Base-by-base conservation (phyloP, 305 asterid genomes). In the Petunia hybrid region DNA sequence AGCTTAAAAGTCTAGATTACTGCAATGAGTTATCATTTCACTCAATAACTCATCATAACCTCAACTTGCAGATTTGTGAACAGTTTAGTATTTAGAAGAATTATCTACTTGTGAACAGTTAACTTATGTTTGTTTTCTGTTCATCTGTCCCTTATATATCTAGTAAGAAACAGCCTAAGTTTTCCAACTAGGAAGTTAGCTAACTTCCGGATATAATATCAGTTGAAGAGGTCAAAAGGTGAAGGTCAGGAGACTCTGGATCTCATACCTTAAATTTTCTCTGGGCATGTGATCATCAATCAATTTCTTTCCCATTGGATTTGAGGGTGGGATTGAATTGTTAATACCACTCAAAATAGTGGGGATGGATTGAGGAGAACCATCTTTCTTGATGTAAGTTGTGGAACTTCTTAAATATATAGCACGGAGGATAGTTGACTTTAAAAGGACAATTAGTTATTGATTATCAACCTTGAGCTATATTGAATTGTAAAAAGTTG, bases 211-310 rank as follows among this genome's bases (percentile, higher is more conserved):
- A 42, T 68, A 14, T 68, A 16, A 42, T 42, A 14, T 68, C 43
- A 42, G 76, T 42, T 68, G 56, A 68, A 42, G 51, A 68, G 56
- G 35, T 57, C 35, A 56, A 14, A 48, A 53, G 31, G 60, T 53
- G 13, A 12, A 53, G 56, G 53, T 66, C 51, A 41, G 31, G 36
- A 41, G 75, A 38, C 14, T 41, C 14, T 42, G 39, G 76, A 67
- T 68, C n/a, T 55, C 39, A 4, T 38, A 68, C 55, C 76, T 22
- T 60, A n/a, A 42, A 68, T 41, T 42, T n/a, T 42, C 42, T 42
- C 40, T 68, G 76, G 22, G 76, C 39, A 68, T 68, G n/a, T 68
- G n/a, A 68, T 43, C 76, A 68, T 68, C 76, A 68, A n/a, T 68
- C 38, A 8, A 16, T 68, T 42, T 9, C 43, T 42, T 68, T 16